Evolutionary conservation across 306 rosid species (phyloP).

Genomic region (Vigna nakashimae): DNA sequence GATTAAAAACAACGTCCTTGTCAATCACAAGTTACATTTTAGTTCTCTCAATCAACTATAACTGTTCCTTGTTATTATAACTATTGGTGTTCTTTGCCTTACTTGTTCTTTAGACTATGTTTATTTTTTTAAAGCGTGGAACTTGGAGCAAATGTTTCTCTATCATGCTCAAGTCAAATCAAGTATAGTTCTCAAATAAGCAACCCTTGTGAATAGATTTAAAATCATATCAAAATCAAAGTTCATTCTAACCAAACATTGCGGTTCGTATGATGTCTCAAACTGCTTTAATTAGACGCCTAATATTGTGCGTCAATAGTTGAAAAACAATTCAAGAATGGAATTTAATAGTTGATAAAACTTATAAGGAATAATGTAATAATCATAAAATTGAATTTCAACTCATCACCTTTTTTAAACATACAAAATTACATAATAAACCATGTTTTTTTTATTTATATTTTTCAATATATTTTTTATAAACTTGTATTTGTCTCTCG

Average conservation of each 20-base stretch:
- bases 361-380: neutral
- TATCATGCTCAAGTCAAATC: constrained; percentile 48
- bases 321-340: constrained; percentile 36
- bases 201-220: constrained; percentile 20
- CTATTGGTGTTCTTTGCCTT: constrained; percentile 19
- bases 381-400: neutral
- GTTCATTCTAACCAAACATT: constrained; percentile 32
- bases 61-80: constrained; percentile 17
- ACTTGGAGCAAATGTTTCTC: constrained; percentile 42
- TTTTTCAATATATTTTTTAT: too few relatives aligned
- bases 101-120: constrained; percentile 35
- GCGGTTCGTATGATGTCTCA: too few relatives aligned
- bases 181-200: constrained; percentile 34
- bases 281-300: constrained; percentile 40
- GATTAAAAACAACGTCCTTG: constrained; percentile 55
- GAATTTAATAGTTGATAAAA: neutral
- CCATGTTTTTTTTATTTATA: too few relatives aligned
- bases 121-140: constrained; percentile 31
- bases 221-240: constrained; percentile 26
- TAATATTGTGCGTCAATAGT: constrained; percentile 48
- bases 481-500: too few relatives aligned
- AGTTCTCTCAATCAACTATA: constrained; percentile 37
- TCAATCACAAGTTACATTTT: constrained; percentile 42
- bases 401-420: neutral
- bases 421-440: too few relatives aligned